These are phyloP conservation scores for Penicillium dipodomyicola DNA, from an alignment of 495 filamentous ascomycete species.

Conservation along the genomic window DNA sequence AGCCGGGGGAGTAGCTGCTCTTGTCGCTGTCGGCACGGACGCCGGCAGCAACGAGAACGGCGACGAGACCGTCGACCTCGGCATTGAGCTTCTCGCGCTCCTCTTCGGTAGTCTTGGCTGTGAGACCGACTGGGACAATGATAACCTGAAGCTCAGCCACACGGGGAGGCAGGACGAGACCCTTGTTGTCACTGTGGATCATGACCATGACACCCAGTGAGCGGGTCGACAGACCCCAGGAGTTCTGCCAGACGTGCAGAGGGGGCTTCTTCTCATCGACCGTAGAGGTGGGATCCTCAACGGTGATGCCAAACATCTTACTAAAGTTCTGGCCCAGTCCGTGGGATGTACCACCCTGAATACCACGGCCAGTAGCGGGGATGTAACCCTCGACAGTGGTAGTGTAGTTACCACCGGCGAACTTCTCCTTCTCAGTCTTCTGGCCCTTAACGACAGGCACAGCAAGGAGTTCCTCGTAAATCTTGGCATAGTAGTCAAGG, in stretches of 20 bases:
- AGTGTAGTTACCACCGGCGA: constrained; percentile 92
- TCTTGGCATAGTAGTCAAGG: constrained; percentile 83
- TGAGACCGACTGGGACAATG: constrained; percentile 92
- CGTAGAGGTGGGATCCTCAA: constrained; percentile 83
- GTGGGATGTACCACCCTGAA: constrained; percentile 93
- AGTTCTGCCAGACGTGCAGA: constrained; percentile 94
- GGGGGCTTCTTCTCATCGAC: constrained; percentile 67
- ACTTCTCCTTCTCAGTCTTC: constrained; percentile 92
- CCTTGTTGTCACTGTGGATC: constrained; percentile 92
- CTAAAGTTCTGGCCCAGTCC: constrained; percentile 96
- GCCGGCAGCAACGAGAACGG: constrained; percentile 60
- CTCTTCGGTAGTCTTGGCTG: constrained; percentile 75
- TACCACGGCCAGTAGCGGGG: constrained; percentile 88
- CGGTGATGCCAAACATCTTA: constrained; percentile 97
- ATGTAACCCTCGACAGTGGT: constrained; percentile 91
- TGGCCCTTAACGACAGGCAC: constrained; percentile 87
- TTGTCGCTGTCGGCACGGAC: constrained; percentile 71
- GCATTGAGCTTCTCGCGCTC: constrained; percentile 69
- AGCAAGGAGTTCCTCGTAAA: constrained; percentile 91
- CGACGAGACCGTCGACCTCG: constrained; percentile 64
- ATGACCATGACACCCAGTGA: constrained; percentile 97
- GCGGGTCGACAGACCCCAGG: constrained; percentile 94
- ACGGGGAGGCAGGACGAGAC: constrained; percentile 84
- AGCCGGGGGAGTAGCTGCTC: constrained; percentile 86
- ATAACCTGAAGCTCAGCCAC: constrained; percentile 84